Base-by-base conservation (phyloP, 1,284 basidiomycete genomes). In the Marasmius fiardii region DNA sequence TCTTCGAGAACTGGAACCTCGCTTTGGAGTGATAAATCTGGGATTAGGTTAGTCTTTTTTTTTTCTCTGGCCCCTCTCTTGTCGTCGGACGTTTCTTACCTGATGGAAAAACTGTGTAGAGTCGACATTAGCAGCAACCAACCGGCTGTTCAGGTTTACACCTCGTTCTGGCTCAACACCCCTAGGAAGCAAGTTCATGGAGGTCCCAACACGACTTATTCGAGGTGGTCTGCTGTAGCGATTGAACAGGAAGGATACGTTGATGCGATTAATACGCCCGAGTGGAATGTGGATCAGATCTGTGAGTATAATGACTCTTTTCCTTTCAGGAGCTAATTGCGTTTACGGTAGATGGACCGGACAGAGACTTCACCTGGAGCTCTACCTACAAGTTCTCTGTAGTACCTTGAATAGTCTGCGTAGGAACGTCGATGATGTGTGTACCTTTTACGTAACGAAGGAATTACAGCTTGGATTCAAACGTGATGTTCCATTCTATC, bases 211-310 rank as follows among this genome's bases (percentile, higher is more conserved):
- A 62, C 71, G 6, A 72, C 67, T 24, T 82, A 83, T 64, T 68
- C 71, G 3, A 70, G 67, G 24, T 76, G 72, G 64, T 71, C 74
- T 23, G 81, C 78, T 1, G 73, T 83, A 18, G 82, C 81, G 0
- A 76, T 84, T 54, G 82, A 84, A 63, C 80, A 80, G 63, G 72
- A 83, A 63, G 80, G 81, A 0, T 77, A 77, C 57, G 71, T 83
- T 34, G 81, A 75, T 60, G 81, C 77, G 4, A 80, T 83, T 55
- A 80, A 83, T 57, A 78, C 78, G 5, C 80, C 78, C 0, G 75
- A 80, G 59, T 83, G 78, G 78, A 65, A 69, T 10, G 68, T 80
- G 1, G 73, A 81, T 65, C 77, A 80, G 60, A 80, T 82, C 37
- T 80, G 79, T 80, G 61, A 63, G 76, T 69, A 20, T n/a, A 20